Evolutionary conservation across 176 grass and related monocot genomes (phyloP).

Genomic region (Musa acuminata): DNA sequence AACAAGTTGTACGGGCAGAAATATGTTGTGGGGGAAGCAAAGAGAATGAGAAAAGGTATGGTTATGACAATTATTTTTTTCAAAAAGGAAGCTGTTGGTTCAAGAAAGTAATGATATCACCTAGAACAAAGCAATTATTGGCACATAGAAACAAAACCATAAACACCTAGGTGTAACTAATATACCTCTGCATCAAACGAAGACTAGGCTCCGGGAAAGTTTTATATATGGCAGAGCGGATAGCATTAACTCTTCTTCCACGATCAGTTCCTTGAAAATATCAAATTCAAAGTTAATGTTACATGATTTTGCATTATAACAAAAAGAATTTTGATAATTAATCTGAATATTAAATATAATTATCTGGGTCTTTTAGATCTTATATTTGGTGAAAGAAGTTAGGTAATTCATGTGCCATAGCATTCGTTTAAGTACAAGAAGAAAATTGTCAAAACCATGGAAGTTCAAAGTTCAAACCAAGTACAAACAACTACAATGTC

Average conservation of each 20-base stretch:
- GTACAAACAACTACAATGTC: no score
- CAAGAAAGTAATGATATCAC: no score
- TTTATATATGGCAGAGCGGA: slow-evolving; percentile 72
- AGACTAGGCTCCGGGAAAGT: slow-evolving; percentile 83
- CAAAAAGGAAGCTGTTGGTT: background rate
- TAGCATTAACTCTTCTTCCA: slow-evolving; percentile 60
- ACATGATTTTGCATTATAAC: slow-evolving; percentile 10
- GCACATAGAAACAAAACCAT: background rate
- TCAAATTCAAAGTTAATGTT: slow-evolving; percentile 27
- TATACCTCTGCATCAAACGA: slow-evolving; percentile 70
- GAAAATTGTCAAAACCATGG: background rate
- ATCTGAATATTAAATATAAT: background rate
- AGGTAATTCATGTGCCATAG: background rate
- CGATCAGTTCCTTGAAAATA: slow-evolving; percentile 58
- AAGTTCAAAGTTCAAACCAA: no score
- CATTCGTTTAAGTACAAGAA: background rate
- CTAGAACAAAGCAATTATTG: background rate
- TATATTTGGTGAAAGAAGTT: no score
- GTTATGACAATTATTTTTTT: background rate
- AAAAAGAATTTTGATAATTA: background rate
- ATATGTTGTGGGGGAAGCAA: background rate
- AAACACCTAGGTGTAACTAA: slow-evolving; percentile 17
- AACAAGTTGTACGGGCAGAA: background rate
- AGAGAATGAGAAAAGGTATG: background rate
- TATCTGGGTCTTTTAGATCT: no score